Conservation (phyloP, 371 early-diverging fungal genomes). For the Lichtheimia ramosa region DNA sequence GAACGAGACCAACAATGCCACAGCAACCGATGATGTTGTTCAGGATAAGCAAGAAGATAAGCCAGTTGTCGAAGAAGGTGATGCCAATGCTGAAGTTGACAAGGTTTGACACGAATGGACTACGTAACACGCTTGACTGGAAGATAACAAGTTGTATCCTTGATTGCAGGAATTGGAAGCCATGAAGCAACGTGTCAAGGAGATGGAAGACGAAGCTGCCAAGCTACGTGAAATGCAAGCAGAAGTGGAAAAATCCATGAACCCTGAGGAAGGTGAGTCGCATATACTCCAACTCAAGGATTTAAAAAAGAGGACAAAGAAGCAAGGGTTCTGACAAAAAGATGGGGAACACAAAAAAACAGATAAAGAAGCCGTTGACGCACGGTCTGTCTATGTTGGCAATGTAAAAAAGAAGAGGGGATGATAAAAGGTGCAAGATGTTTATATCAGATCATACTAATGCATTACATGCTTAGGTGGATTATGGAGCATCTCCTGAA, state of each 20-base stretch:
- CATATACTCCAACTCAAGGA: neutral
- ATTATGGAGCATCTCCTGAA: conserved; percentile 94
- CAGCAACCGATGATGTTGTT: conserved; percentile 2
- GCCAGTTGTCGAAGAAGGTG: conserved; percentile 12
- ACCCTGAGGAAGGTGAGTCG: conserved; percentile 59
- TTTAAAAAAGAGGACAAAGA: neutral
- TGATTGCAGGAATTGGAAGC: conserved; percentile 66
- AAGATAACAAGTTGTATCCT: neutral
- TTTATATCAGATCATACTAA: neutral
- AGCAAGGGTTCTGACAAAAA: conserved; percentile 1
- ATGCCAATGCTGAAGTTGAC: conserved; percentile 31
- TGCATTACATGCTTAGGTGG: conserved; percentile 60
- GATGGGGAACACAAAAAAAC: conserved; percentile 10
- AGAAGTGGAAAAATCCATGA: conserved; percentile 82
- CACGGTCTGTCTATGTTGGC: conserved; percentile 93
- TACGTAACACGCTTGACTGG: neutral
- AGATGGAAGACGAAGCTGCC: conserved; percentile 96
- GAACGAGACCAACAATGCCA: conserved; percentile 2
- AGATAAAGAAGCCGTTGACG: conserved; percentile 85
- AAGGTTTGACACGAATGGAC: conserved; percentile 20
- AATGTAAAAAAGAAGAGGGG: conserved; percentile 62
- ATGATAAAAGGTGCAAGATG: neutral
- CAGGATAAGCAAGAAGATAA: conserved; percentile 10
- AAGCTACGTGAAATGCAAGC: conserved; percentile 91
- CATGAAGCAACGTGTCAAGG: conserved; percentile 85